Conservation (phyloP, 2,329 filamentous ascomycete genomes). For the Tolypocladium ophioglossoides region DNA sequence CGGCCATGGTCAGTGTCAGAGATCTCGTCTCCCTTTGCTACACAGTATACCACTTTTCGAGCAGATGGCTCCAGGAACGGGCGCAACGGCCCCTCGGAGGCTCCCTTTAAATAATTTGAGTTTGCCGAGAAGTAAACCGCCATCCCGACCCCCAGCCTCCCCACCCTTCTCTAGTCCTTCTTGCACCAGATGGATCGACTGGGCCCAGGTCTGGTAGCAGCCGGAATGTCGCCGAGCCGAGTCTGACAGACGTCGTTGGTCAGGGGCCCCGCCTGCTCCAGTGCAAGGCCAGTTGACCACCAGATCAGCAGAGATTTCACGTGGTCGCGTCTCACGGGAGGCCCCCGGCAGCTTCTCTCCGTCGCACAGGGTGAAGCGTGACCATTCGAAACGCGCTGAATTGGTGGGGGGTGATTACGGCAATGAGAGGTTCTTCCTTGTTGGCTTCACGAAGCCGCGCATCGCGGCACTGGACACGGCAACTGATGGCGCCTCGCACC, state of each 20-base stretch:
- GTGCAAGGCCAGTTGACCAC: neutral
- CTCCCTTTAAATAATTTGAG: neutral
- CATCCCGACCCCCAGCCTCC: neutral
- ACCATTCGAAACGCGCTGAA: neutral
- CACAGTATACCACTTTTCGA: neutral
- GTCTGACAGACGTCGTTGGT: no score
- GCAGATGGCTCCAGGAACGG: neutral
- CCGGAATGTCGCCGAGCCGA: neutral
- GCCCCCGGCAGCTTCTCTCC: no score
- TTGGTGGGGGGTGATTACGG: neutral
- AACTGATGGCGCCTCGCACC: neutral
- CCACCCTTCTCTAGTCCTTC: neutral
- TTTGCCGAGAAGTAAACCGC: neutral
- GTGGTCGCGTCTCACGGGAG: neutral
- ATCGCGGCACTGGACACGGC: neutral
- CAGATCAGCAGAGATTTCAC: constrained; percentile 1
- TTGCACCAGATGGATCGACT: neutral
- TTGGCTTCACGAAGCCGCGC: no score
- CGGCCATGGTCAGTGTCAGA: constrained; percentile 4
- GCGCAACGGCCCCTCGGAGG: neutral
- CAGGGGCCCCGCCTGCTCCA: no score
- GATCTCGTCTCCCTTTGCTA: neutral
- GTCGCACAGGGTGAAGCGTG: neutral
- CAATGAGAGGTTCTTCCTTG: no score
- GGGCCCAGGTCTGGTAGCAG: no score